phyloP scores from a whole-genome alignment of 495 filamentous ascomycete genomes.

The Parathielavia appendiculata region DNA sequence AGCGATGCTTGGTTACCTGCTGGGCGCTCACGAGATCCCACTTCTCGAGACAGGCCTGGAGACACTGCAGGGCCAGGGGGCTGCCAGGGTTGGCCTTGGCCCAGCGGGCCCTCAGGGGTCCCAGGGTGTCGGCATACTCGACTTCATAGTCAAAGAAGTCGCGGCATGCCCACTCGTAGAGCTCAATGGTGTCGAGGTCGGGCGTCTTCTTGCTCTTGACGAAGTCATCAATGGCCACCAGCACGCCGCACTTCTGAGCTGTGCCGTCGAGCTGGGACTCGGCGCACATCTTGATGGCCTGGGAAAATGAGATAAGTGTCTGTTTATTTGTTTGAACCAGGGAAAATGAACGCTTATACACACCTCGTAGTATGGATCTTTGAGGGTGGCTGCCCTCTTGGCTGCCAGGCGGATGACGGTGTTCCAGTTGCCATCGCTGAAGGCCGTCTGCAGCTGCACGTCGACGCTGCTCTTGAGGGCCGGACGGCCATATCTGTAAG shows the following conservation, averaged over 20 bases:
- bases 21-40: slow-evolving; percentile 48
- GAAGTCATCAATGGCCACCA: slow-evolving; percentile 35
- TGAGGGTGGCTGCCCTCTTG: slow-evolving; percentile 37
- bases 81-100: slow-evolving; percentile 43
- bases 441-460: slow-evolving; percentile 37
- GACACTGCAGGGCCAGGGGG: slow-evolving; percentile 32
- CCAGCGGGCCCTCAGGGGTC: slow-evolving; percentile 37
- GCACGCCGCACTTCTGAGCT: slow-evolving; percentile 30
- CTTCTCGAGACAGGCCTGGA: slow-evolving; percentile 41
- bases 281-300: slow-evolving; percentile 44
- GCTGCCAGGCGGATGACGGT: slow-evolving; percentile 38
- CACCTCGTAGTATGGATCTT: slow-evolving; percentile 46
- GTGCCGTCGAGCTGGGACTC: slow-evolving; percentile 42
- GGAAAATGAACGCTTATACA: slow-evolving; percentile 4
- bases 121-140: slow-evolving; percentile 39
- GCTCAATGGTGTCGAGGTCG: slow-evolving; percentile 40
- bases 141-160: slow-evolving; percentile 27
- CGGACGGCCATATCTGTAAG: slow-evolving; percentile 27
- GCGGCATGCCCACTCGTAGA: slow-evolving; percentile 39
- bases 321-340: neutral
- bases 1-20: slow-evolving; percentile 29
- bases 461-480: slow-evolving; percentile 38
- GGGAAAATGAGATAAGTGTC: slow-evolving; percentile 11
- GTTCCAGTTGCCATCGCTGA: slow-evolving; percentile 41
- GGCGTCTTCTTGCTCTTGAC: slow-evolving; percentile 34